phyloP scores from a whole-genome alignment of 345 rosid genomes.

The Bretschneidera sinensis region DNA sequence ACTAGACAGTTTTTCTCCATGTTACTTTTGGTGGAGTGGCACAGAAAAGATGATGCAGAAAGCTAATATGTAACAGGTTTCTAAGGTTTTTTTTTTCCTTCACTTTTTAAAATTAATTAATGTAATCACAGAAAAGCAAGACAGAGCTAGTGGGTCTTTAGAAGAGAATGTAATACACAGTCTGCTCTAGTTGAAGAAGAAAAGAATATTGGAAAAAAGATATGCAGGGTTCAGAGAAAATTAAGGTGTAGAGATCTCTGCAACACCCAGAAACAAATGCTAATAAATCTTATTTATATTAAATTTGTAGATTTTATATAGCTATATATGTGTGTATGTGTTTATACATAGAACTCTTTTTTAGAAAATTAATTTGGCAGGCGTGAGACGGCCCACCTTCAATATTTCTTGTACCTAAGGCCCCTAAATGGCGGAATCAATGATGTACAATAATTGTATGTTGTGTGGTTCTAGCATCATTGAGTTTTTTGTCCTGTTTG shows the following conservation, averaged over 20 bases:
- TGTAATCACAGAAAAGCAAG: conserved; percentile 31
- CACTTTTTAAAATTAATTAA: conserved; percentile 3
- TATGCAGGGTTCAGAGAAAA: conserved; percentile 16
- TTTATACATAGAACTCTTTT: too few relatives aligned
- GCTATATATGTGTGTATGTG: too few relatives aligned
- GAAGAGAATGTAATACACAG: conserved; percentile 34
- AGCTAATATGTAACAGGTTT: conserved; percentile 32
- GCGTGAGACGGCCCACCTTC: too few relatives aligned
- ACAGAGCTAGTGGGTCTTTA: conserved; percentile 16
- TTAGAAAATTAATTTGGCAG: too few relatives aligned
- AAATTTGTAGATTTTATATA: too few relatives aligned
- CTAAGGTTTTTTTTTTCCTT: background rate
- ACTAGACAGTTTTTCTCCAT: conserved; percentile 20
- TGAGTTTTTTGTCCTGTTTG: too few relatives aligned
- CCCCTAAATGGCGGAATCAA: too few relatives aligned
- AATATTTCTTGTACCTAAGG: too few relatives aligned
- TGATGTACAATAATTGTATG: too few relatives aligned
- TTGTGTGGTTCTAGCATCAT: too few relatives aligned
- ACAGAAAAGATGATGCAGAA: conserved; percentile 28
- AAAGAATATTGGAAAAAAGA: conserved; percentile 5
- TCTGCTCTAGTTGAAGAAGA: conserved; percentile 21
- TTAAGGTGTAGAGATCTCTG: conserved; percentile 24
- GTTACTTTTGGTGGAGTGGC: conserved; percentile 25
- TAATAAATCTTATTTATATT: conserved; percentile 22
- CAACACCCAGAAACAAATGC: conserved; percentile 19